phyloP scores from a whole-genome alignment of 2,329 filamentous ascomycete genomes.

The Elsinoe batatas region DNA sequence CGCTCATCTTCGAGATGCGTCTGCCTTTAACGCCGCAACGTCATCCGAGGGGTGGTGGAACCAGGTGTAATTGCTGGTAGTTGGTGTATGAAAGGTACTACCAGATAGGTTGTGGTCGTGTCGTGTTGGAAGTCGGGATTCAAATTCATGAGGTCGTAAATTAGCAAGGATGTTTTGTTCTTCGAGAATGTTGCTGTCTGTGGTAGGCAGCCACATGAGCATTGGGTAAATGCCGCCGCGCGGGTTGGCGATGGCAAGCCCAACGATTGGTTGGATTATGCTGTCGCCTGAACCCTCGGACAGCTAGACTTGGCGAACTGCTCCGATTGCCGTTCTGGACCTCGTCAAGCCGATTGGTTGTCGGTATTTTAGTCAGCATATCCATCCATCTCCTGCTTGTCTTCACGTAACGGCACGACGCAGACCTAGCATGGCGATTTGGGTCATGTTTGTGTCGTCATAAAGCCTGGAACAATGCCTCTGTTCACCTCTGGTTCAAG shows the following conservation, averaged over 20 bases:
- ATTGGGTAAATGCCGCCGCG: neutral
- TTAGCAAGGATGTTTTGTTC: neutral
- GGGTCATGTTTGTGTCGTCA: no score
- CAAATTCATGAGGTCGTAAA: neutral
- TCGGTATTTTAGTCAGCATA: neutral
- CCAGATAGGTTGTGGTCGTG: no score
- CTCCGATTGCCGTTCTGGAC: neutral
- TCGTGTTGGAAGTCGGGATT: no score
- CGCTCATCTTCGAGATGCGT: slow-evolving; percentile 6
- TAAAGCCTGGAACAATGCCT: neutral
- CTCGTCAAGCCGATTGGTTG: neutral
- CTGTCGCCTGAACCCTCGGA: slow-evolving; percentile 11
- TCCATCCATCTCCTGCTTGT: neutral
- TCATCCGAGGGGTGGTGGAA: neutral
- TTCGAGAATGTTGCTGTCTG: slow-evolving; percentile 8
- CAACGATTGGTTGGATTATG: slow-evolving; percentile 8
- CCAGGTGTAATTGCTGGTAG: neutral
- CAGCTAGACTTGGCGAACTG: slow-evolving; percentile 1
- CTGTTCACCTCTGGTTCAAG: neutral
- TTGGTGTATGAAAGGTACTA: neutral
- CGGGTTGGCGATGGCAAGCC: neutral
- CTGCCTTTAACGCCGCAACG: slow-evolving; percentile 1
- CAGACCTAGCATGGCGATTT: no score
- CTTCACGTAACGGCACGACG: neutral
- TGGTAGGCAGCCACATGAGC: slow-evolving; percentile 7